A percentile compares a stretch with the other conserved stretches of the same genome.
These are phyloP conservation scores for Candida coleopterorum DNA, from an alignment of 805 yeast species.

Conservation along the genomic window DNA sequence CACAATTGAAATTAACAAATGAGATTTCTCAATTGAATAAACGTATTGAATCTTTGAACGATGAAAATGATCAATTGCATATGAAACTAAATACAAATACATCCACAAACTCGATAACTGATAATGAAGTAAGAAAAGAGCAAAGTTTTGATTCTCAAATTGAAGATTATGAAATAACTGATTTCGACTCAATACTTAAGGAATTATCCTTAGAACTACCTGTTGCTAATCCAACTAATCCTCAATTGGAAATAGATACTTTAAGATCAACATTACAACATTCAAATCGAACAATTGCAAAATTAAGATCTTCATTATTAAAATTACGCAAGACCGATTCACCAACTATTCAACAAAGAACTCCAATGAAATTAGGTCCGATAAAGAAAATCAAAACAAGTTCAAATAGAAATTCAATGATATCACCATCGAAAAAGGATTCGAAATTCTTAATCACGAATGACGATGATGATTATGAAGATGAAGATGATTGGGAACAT, in stretches of 20 bases:
- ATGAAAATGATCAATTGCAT: slow-evolving; percentile 61
- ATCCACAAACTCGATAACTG: background rate
- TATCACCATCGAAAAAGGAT: slow-evolving; percentile 34
- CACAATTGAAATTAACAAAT: slow-evolving; percentile 29
- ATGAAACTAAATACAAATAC: slow-evolving; percentile 19
- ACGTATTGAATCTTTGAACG: slow-evolving; percentile 57
- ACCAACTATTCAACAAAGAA: slow-evolving; percentile 6
- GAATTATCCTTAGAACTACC: slow-evolving; percentile 25
- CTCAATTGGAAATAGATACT: slow-evolving; percentile 60
- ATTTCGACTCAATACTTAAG: slow-evolving; percentile 28
- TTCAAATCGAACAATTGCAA: slow-evolving; percentile 60
- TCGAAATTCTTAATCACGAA: slow-evolving; percentile 29
- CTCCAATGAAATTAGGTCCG: slow-evolving; percentile 11
- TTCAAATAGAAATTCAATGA: slow-evolving; percentile 19
- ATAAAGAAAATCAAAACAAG: slow-evolving; percentile 8
- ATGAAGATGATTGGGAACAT: slow-evolving; percentile 32
- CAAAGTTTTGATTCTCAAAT: background rate
- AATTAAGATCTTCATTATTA: slow-evolving; percentile 47
- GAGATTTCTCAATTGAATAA: slow-evolving; percentile 47
- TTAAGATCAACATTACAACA: slow-evolving; percentile 58
- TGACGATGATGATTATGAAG: slow-evolving; percentile 24
- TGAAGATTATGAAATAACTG: slow-evolving; percentile 21
- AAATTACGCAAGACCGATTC: slow-evolving; percentile 36
- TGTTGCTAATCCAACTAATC: slow-evolving; percentile 32
- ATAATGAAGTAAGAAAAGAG: background rate